These are phyloP conservation scores for Phytophthora megakarya DNA, from an alignment of 352 stramenopile species.

Conservation along the genomic window DNA sequence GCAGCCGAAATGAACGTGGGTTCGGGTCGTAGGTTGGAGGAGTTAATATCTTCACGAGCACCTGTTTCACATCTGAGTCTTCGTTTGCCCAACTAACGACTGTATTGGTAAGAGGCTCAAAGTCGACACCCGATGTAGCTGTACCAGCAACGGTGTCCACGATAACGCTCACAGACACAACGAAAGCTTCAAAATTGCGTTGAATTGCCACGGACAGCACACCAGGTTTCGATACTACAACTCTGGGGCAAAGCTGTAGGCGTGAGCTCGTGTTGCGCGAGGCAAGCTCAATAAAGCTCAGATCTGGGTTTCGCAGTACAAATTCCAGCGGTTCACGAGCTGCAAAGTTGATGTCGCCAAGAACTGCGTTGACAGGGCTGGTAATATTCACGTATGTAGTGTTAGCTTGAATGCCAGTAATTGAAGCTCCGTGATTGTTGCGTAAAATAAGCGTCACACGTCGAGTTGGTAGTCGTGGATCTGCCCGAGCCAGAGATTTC, in stretches of 20 bases:
- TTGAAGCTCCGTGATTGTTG: slow-evolving; percentile 25
- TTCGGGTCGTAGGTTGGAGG: slow-evolving; percentile 45
- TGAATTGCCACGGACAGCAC: slow-evolving; percentile 51
- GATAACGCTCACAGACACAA: slow-evolving; percentile 30
- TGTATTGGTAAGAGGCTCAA: slow-evolving; percentile 31
- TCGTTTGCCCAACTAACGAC: slow-evolving; percentile 42
- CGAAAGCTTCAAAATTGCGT: slow-evolving; percentile 50
- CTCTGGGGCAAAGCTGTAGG: slow-evolving; percentile 51
- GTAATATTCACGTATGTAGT: slow-evolving; percentile 50
- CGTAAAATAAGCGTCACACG: slow-evolving; percentile 48
- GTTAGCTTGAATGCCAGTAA: slow-evolving; percentile 39
- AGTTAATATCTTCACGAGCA: slow-evolving; percentile 48
- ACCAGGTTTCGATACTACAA: slow-evolving; percentile 43
- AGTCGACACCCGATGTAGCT: slow-evolving; percentile 61
- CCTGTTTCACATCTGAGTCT: slow-evolving; percentile 41
- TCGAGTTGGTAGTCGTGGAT: slow-evolving; percentile 32
- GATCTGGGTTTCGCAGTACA: slow-evolving; percentile 46
- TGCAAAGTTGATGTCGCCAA: slow-evolving; percentile 65
- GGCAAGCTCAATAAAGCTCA: slow-evolving; percentile 53
- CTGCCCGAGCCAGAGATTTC: slow-evolving; percentile 37
- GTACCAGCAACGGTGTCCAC: slow-evolving; percentile 55
- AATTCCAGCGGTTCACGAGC: slow-evolving; percentile 30
- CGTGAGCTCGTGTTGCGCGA: slow-evolving; percentile 55
- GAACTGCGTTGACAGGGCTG: slow-evolving; percentile 42
- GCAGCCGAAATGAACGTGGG: slow-evolving; percentile 50